phyloP scores from a whole-genome alignment of 495 filamentous ascomycete species.

The Stereocaulon alpinum region DNA sequence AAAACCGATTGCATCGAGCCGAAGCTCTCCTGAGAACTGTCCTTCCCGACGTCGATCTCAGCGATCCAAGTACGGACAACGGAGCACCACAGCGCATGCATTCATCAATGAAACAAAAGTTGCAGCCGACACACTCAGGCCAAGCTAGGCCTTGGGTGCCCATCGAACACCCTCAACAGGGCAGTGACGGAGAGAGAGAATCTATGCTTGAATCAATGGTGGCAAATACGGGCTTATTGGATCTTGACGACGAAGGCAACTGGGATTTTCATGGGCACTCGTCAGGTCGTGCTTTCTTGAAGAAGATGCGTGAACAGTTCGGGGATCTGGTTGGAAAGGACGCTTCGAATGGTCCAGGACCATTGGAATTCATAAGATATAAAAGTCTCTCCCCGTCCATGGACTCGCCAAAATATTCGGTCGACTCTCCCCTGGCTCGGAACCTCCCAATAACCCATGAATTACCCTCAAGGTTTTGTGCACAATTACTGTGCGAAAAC shows the following conservation, averaged over 20 bases:
- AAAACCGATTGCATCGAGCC: constrained; percentile 71
- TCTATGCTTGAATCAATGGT: constrained; percentile 91
- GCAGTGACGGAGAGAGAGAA: constrained; percentile 46
- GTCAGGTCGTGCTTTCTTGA: constrained; percentile 79
- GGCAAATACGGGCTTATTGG: constrained; percentile 74
- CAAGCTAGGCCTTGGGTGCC: constrained; percentile 7
- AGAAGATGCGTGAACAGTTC: constrained; percentile 76
- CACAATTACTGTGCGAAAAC: constrained; percentile 59
- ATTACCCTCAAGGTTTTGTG: constrained; percentile 59
- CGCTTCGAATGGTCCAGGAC: constrained; percentile 1
- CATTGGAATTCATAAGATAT: constrained; percentile 20
- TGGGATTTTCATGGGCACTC: constrained; percentile 95
- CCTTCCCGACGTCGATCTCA: constrained; percentile 77
- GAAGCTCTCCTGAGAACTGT: constrained; percentile 68
- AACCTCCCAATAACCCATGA: constrained; percentile 47
- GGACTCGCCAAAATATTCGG: constrained; percentile 61
- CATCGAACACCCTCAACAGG: neutral
- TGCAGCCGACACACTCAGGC: constrained; percentile 4
- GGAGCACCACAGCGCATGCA: constrained; percentile 45
- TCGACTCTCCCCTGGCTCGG: constrained; percentile 49
- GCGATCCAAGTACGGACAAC: constrained; percentile 69
- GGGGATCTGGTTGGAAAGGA: constrained; percentile 51
- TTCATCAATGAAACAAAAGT: constrained; percentile 24
- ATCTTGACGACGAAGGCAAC: constrained; percentile 81
- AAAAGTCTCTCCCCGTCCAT: constrained; percentile 40